Base-by-base conservation (phyloP, 768 basidiomycete genomes). In the Mycena epipterygia region DNA sequence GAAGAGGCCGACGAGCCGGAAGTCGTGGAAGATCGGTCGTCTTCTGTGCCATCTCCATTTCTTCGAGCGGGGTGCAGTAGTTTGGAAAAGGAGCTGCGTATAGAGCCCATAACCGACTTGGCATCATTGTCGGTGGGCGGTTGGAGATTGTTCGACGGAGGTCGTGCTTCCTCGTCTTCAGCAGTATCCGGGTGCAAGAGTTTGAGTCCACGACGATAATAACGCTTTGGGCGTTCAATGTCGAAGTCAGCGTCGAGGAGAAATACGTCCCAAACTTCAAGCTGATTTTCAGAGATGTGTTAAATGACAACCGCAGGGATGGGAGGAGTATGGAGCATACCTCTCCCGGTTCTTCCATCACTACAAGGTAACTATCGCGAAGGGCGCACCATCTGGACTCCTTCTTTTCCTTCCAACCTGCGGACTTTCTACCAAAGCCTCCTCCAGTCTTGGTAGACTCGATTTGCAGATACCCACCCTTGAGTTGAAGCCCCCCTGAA, bases 211-310 rank as follows among this genome's bases (percentile, higher is more conserved):
- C 95, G 93, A 19, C 96, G 91, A 76, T 96, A 96, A 73, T 93
- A 93, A 39, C 97, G 88, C 76, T 89, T 92, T 2, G 97, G 97
- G n/a, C 95, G 89, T 76, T 96, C 91, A 62, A 99, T 95, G 59
- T 86, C 85, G 77, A 99, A 99, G 76, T 96, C 93, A 0, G 89
- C 82, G 78, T 99, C 97, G 59, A 99, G 83, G 44, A 98, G 85
- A 81, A 99, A 97, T 16, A 98, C 96, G 68, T 99, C 97, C 90
- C 93, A 95, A 42, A 98, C 83, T n/a, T 83, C 84, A n/a, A 92
- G 84, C 94, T 97, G 76, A n/a, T n/a, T 14, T 41, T 16, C 32
- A 30, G 41, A 52, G 48, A 42, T 33, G 19, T 19, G 67, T 63
- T 23, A 67, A 27, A 11, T 13, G 12, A 19, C 39, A 21, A 58